phyloP scores from a whole-genome alignment of 2,329 filamentous ascomycete species.

The Aaosphaeria arxii region DNA sequence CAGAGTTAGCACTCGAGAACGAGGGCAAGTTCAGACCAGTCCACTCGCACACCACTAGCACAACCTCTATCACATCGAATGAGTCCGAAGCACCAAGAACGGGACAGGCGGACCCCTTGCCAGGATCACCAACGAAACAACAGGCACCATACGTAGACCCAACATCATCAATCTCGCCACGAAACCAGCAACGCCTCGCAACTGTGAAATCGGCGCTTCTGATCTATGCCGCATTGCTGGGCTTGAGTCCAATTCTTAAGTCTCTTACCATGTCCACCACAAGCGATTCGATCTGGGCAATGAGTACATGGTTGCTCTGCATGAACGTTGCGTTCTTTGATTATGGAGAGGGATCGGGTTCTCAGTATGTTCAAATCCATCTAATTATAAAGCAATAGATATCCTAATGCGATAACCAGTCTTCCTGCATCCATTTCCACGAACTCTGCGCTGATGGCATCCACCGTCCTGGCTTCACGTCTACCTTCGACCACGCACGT shows the following conservation, averaged over 20 bases:
- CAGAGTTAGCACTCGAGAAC: slow-evolving; percentile 39
- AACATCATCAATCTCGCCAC: slow-evolving; percentile 46
- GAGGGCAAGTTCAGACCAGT: slow-evolving; percentile 7
- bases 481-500: slow-evolving; percentile 89
- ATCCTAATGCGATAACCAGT: slow-evolving; percentile 35
- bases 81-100: slow-evolving; percentile 30
- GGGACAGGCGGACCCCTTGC: background rate
- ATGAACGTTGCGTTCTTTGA: slow-evolving; percentile 99
- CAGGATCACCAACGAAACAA: slow-evolving; percentile 25
- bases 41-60: slow-evolving; percentile 54
- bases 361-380: slow-evolving; percentile 34
- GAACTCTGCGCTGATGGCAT: slow-evolving; percentile 95
- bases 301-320: slow-evolving; percentile 86
- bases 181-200: slow-evolving; percentile 64
- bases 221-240: slow-evolving; percentile 89
- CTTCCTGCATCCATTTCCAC: slow-evolving; percentile 80
- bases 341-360: slow-evolving; percentile 71
- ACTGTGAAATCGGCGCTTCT: slow-evolving; percentile 90
- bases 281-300: slow-evolving; percentile 93
- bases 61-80: slow-evolving; percentile 54
- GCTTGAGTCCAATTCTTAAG: slow-evolving; percentile 91
- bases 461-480: slow-evolving; percentile 86
- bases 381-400: slow-evolving; percentile 7
- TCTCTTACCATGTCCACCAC: slow-evolving; percentile 92
- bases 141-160: slow-evolving; percentile 36